A percentile compares a stretch with the other conserved stretches of the same genome.
These are phyloP conservation scores for Rubia occidens DNA, from an alignment of 305 asterid species.

Conservation along the genomic window DNA sequence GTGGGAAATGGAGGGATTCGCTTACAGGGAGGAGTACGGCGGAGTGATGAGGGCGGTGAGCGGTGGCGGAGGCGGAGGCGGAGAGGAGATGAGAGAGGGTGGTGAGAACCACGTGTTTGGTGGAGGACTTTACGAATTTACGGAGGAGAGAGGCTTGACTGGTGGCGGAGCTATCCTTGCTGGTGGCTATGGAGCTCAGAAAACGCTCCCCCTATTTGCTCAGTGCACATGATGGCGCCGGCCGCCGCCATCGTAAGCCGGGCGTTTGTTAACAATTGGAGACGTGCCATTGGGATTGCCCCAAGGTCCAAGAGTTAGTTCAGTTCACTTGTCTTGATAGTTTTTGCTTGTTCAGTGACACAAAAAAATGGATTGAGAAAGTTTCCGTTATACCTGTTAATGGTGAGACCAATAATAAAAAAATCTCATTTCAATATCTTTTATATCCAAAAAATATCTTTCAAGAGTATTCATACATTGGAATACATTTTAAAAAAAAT, in stretches of 20 bases:
- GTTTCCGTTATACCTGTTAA: no score
- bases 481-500: no score
- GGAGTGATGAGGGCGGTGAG: conserved; percentile 43
- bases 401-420: no score
- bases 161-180: conserved; percentile 31
- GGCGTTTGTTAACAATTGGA: neutral
- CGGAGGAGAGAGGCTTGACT: conserved; percentile 34
- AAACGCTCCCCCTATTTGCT: conserved; percentile 74
- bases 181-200: conserved; percentile 44
- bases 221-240: conserved; percentile 25
- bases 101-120: conserved; percentile 64
- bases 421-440: no score
- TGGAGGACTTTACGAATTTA: conserved; percentile 61
- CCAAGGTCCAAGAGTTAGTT: no score
- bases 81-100: conserved; percentile 77
- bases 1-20: conserved; percentile 9
- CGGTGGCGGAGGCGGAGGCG: conserved; percentile 42
- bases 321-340: no score
- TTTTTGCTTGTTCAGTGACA: no score
- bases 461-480: no score
- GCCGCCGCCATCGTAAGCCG: neutral
- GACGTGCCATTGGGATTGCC: neutral
- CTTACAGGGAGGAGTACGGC: conserved; percentile 60
- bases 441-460: no score
- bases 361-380: no score